Evolutionary conservation across 2,329 filamentous ascomycete genomes (phyloP), one percentile per base, ranked within the genome.

Genomic region (Sclerotiophoma versabilis): DNA sequence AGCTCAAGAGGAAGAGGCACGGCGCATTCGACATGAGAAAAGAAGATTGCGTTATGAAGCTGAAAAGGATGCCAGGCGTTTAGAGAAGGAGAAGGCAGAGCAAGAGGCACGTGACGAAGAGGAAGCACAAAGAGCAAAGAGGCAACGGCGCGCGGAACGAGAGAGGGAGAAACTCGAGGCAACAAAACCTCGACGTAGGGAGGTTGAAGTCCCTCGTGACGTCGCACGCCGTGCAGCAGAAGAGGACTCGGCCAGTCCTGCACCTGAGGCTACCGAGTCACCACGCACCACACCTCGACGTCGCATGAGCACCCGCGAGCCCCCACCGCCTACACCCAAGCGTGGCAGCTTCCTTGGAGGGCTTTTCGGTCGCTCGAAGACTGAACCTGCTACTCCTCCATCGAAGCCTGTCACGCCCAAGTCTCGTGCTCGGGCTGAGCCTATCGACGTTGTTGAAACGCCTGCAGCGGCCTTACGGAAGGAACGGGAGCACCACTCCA

Each of bases 261-360:
- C 60, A 37, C 65, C 66, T 5, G 47, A 58, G 15, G 49, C 54
- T n/a, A 58, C 58, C 5, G 59, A 63, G 9, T 59, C 65, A 14
- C 66, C 68, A 39, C 69, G 66, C 12, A 59, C 49, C 10, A 58
- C 62, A n/a, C 58, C 62, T 19, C 45, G 44, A 25, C 50, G 51
- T 6, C 51, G 70, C 29, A 60, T 69, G 26, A 65, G 64, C 38
- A 70, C 68, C 20, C 59, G 64, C 7, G 69, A 74, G 14, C 51
- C 64, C n/a, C 59, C 51, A 12, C 51, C 66, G 9, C 62, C 68
- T 14, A 58, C 58, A 11, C 55, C 57, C 32, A 68, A 60, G 45
- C 64, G 71, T 14, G 70, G 64, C 34, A 72, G 69, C 36, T 51
- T 73, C 2, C 58, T 75, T 26, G 69, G 70, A 6, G 69, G 71